phyloP scores from a whole-genome alignment of 1,284 basidiomycete genomes.

The Leccinum angustisporum region DNA sequence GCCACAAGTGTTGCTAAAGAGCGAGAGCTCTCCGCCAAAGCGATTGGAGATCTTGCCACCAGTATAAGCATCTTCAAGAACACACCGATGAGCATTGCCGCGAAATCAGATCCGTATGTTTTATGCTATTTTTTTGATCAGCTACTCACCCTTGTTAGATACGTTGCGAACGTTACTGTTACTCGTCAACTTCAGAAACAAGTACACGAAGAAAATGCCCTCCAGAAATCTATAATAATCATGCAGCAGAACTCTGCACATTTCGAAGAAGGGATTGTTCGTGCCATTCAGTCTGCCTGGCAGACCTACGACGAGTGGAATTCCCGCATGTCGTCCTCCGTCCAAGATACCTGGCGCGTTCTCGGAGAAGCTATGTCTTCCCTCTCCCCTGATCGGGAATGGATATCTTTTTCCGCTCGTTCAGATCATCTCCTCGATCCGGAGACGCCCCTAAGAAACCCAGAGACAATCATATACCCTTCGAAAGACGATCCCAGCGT shows the following conservation, averaged over 20 bases:
- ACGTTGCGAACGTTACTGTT: constrained; percentile 78
- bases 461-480: constrained; percentile 83
- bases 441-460: constrained; percentile 88
- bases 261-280: constrained; percentile 96
- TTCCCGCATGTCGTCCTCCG: constrained; percentile 76
- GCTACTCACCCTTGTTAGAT: constrained; percentile 37
- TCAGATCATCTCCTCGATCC: constrained; percentile 97
- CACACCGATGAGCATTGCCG: constrained; percentile 85
- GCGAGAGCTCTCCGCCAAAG: constrained; percentile 85
- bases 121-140: background rate
- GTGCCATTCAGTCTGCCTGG: constrained; percentile 95
- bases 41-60: constrained; percentile 87
- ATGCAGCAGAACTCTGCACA: constrained; percentile 98
- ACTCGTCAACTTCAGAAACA: constrained; percentile 88
- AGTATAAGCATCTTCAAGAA: constrained; percentile 93
- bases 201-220: constrained; percentile 95
- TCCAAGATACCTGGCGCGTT: constrained; percentile 80
- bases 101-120: constrained; percentile 84
- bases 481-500: constrained; percentile 92
- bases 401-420: constrained; percentile 94
- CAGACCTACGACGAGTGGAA: constrained; percentile 98
- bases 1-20: constrained; percentile 93
- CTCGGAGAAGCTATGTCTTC: constrained; percentile 81
- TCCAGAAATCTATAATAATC: constrained; percentile 98
- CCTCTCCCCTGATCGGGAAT: constrained; percentile 91